Conservation (phyloP, 371 early-diverging fungal species). For the Dinochytrium kinnereticum region DNA sequence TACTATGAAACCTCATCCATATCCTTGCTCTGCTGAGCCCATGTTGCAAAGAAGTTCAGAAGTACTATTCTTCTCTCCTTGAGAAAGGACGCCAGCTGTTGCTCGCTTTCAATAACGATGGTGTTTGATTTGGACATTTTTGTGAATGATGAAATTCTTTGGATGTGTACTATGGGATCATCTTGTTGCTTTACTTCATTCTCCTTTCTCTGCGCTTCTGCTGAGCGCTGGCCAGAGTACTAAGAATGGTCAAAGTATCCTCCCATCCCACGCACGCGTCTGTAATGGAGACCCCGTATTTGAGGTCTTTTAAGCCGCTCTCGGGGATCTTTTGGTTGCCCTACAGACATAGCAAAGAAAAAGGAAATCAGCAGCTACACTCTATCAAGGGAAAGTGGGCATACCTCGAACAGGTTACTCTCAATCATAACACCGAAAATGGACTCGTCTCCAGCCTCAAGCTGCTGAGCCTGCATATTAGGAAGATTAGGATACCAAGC, state of each 20-base stretch:
- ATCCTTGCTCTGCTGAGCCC: constrained; percentile 89
- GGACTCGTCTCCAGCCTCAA: constrained; percentile 60
- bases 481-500: neutral
- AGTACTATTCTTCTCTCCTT: constrained; percentile 8
- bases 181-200: too few relatives aligned
- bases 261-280: constrained; percentile 86
- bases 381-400: neutral
- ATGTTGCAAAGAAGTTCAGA: constrained; percentile 89
- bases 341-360: constrained; percentile 11
- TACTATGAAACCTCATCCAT: constrained; percentile 71
- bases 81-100: neutral
- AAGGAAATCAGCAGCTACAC: neutral
- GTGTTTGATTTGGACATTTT: constrained; percentile 1
- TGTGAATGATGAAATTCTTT: too few relatives aligned
- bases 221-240: constrained; percentile 70
- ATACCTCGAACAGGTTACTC: constrained; percentile 83
- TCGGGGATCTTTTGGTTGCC: constrained; percentile 57
- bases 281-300: constrained; percentile 82
- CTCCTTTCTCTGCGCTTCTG: constrained; percentile 57
- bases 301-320: constrained; percentile 47
- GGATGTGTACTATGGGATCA: too few relatives aligned
- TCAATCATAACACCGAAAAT: constrained; percentile 96
- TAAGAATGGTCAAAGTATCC: constrained; percentile 69
- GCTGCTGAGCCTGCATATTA: constrained; percentile 27
- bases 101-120: neutral